Base-by-base conservation (phyloP, 2,329 filamentous ascomycete genomes). In the Raffaelea albimanens region DNA sequence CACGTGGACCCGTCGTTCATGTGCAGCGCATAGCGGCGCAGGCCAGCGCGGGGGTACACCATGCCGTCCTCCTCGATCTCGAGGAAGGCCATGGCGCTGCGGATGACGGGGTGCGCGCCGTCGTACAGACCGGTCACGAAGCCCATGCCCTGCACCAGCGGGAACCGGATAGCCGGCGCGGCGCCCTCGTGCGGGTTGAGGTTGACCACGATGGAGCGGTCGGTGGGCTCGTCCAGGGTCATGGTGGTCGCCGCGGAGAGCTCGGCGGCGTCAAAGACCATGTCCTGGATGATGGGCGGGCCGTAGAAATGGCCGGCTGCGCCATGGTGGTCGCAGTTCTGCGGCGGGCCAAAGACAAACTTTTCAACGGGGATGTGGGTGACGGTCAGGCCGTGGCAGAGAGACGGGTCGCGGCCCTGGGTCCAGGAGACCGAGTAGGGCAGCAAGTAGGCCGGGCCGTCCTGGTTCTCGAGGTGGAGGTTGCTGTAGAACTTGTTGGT, bases 401-500 rank as follows among this genome's bases (percentile, higher is more conserved):
- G 67, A 4, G 81, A 72, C 20, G 69, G 67, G 11, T 80, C 82
- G 47, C 67, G 66, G 1, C 84, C 85, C 53, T 76, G 80, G 3
- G 75, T 73, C 83, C 84, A 89, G 18, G 74, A 65, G 18, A 90
- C 60, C 3, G 78, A 76, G 59, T 89, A 90, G 1, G 85, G 90
- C 58, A 89, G 83, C 0, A 85, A 82, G 65, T 83, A 95, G 0
- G 82, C 73, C 0, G 83, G 75, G 7, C 75, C 75, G 4, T 71
- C 76, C 62, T 95, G 88, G 40, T 73, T 73, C 4, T 81, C 84
- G 0, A 96, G 70, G 61, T 88, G 88, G 53, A 93, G 80, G 58
- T 93, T 93, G 56, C 82, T 74, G 56, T 86, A 87, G 61, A 89
- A 90, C 58, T 87, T 90, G 69, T 90, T 91, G 21, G 86, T 91